phyloP scores from a whole-genome alignment of 2,329 filamentous ascomycete species.

The Colletotrichum cereale region DNA sequence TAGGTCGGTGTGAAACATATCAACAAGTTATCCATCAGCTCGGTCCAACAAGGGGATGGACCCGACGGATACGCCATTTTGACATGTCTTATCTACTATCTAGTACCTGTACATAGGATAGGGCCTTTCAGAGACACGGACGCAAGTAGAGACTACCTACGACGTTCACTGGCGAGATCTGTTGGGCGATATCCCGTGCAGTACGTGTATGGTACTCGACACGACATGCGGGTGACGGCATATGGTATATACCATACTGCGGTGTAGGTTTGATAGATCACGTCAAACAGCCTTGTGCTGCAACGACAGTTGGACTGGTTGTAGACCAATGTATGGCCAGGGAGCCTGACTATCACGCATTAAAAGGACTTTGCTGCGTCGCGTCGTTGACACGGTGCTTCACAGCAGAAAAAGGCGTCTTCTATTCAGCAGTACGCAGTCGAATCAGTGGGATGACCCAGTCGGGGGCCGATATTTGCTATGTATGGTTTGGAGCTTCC shows the following conservation, averaged over 20 bases:
- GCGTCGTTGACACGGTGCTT: background rate
- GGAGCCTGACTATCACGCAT: background rate
- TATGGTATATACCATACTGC: too few species aligned
- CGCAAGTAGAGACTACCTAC: background rate
- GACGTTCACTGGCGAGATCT: background rate
- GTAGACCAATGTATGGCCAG: background rate
- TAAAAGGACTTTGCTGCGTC: background rate
- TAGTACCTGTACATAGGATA: too few species aligned
- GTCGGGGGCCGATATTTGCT: slow-evolving; percentile 21
- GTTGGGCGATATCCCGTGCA: background rate
- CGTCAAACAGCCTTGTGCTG: slow-evolving; percentile 2
- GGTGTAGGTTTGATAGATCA: background rate
- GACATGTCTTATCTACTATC: background rate
- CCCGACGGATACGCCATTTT: background rate
- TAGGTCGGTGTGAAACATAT: slow-evolving; percentile 21
- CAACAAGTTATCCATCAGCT: slow-evolving; percentile 28
- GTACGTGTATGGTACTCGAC: background rate
- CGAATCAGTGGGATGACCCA: background rate
- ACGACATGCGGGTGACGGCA: background rate
- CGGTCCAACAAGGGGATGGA: slow-evolving; percentile 17
- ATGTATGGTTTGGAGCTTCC: slow-evolving; percentile 12
- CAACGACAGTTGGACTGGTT: slow-evolving; percentile 6
- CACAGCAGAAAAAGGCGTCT: slow-evolving; percentile 19
- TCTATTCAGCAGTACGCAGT: background rate
- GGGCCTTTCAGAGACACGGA: background rate